These are phyloP conservation scores for Trichoderma harzianum DNA, from an alignment of 2,329 filamentous ascomycete genomes.

Conservation along the genomic window DNA sequence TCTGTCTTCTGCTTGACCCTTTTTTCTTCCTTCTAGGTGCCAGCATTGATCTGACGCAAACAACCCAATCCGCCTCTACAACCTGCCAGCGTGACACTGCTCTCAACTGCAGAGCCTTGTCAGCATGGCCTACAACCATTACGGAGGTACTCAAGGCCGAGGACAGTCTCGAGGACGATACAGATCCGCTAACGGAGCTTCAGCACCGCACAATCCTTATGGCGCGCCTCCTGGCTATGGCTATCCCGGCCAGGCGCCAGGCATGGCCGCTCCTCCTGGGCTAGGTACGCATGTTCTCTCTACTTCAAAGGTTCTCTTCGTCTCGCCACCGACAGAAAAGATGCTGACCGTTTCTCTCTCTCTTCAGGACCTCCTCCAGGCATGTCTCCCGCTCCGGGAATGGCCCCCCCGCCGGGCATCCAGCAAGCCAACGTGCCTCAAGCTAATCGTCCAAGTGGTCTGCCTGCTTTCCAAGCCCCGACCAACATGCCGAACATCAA, in stretches of 20 bases:
- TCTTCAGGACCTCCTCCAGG: constrained; percentile 69
- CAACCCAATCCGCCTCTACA: background rate
- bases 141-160: constrained; percentile 45
- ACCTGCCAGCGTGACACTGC: constrained; percentile 2
- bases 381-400: constrained; percentile 77
- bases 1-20: background rate
- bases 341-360: constrained; percentile 2
- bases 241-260: constrained; percentile 61
- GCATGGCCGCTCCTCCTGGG: constrained; percentile 75
- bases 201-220: constrained; percentile 52
- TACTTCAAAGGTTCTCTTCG: too few relatives aligned
- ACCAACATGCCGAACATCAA: constrained; percentile 96
- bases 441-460: constrained; percentile 74
- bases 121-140: constrained; percentile 59
- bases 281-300: constrained; percentile 59
- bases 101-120: background rate
- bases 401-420: constrained; percentile 73
- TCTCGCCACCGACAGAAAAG: too few relatives aligned
- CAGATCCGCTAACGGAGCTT: constrained; percentile 22
- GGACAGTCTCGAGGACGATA: background rate
- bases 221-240: constrained; percentile 71
- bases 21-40: background rate
- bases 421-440: constrained; percentile 70
- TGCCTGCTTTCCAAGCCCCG: constrained; percentile 84
- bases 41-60: background rate